Evolutionary conservation across 139 green algal species (phyloP), one percentile per base, ranked within the genome.

Genomic region (Coccomyxa sp.): DNA sequence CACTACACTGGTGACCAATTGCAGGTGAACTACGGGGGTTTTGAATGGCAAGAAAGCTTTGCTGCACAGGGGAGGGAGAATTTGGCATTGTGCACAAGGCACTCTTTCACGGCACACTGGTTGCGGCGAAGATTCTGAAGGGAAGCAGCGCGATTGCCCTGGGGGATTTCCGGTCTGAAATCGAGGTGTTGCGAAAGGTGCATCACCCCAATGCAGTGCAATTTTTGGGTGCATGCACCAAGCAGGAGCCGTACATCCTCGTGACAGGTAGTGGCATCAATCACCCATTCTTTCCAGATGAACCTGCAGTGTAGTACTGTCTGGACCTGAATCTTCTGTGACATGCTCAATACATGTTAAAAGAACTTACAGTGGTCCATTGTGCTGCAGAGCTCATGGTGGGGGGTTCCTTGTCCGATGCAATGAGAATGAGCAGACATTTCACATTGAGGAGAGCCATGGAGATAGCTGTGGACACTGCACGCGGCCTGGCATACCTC

Each of bases 151-250:
- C 95, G 63, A 95, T 97, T 78, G 94, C 91, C 16, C 79, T 94
- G 57, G 88, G 87, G 13, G 89, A 93, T 58, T 93, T 94, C 81
- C 80, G 89, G 18, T 85, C 87, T 0, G 91, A 94, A 78, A 89
- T 94, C 18, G 84, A 90, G 58, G 76, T 85, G 21, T 76, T 85
- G 76, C 82, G 80, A 59, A 85, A 85, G 82, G 76, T 93, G 67
- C 90, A 93, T 85, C 90, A 93, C 74, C 90, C 90, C 28, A 89
- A 92, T 79, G 77, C 85, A 0, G 85, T 89, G 45, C 90, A 97
- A 90, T 97, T 98, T 82, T 83, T 98, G 83, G 95, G 95, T 21
- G 95, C 93, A n/a, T 97, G 94, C 88, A 97, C 95, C 30, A 93
- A 93, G 88, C 87, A 92, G 81, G 88, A 92, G 85, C 95, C 95